phyloP scores from a whole-genome alignment of 2,329 filamentous ascomycete genomes.

The Penicillium sp. region DNA sequence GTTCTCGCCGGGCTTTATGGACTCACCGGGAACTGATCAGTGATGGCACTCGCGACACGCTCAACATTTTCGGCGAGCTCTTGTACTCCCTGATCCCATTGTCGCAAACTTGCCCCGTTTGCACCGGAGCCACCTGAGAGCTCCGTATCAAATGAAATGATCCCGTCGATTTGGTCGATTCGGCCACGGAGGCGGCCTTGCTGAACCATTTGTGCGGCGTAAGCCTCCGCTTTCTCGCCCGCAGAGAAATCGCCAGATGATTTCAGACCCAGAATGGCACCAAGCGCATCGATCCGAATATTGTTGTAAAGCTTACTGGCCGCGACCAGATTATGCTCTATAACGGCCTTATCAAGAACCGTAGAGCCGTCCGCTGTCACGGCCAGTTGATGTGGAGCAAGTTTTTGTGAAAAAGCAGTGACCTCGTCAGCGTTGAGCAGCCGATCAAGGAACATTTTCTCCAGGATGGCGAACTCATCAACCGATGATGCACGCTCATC shows the following conservation, averaged over 20 bases:
- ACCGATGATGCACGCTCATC: constrained; percentile 75
- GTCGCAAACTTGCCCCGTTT: constrained; percentile 63
- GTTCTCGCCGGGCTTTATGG: too few relatives aligned
- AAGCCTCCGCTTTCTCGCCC: constrained; percentile 77
- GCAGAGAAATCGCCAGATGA: constrained; percentile 37
- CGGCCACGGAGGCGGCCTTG: constrained; percentile 79
- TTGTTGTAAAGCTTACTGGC: constrained; percentile 75
- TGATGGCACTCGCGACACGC: constrained; percentile 72
- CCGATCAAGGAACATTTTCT: constrained; percentile 95
- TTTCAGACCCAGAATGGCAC: constrained; percentile 68
- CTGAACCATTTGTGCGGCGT: constrained; percentile 92
- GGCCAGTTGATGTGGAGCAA: constrained; percentile 84
- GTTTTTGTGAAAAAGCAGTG: constrained; percentile 70
- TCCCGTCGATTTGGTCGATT: constrained; percentile 87
- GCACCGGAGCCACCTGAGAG: constrained; percentile 57
- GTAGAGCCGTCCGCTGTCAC: constrained; percentile 85
- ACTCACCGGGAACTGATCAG: constrained; percentile 69
- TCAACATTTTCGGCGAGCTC: constrained; percentile 84
- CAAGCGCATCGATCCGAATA: constrained; percentile 70
- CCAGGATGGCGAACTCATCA: constrained; percentile 78
- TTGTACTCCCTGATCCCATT: constrained; percentile 87
- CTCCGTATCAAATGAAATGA: constrained; percentile 76
- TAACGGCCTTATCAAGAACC: constrained; percentile 84
- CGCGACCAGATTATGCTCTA: constrained; percentile 91
- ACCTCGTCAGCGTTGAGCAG: constrained; percentile 78